Base-by-base conservation (phyloP, 805 yeast genomes). In the Pichia thaimueangensis region DNA sequence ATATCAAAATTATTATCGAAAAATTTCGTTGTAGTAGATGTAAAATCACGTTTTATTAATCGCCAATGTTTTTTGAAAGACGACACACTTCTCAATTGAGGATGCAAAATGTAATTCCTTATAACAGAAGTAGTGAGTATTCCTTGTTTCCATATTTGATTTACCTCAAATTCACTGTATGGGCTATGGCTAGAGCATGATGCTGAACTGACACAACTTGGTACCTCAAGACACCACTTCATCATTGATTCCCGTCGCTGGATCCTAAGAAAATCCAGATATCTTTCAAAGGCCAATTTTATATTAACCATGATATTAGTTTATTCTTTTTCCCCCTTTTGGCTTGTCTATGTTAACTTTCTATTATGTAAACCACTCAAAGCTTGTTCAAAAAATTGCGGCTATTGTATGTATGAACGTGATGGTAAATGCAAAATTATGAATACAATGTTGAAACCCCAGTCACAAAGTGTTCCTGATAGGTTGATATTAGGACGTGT, bases 241-340 rank as follows among this genome's bases (percentile, higher is more conserved):
- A 58, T 46, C 50, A 58, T 57, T 30, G 48, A 41, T 23, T 57
- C 60, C 41, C 61, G 49, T 43, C 55, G 53, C 32, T 50, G 53
- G 7, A 55, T 24, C 5, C 49, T 20, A 29, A 48, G 54, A 21
- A 53, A 35, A 46, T 58, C 61, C 42, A 50, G 19, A 42, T 54
- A 57, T 29, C 63, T 51, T 29, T 50, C 51, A 32, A 56, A 52
- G 9, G 58, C 59, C 27, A 52, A 30, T 41, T 45, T 51, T 20
- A 56, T 35, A 44, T 49, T 53, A 38, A 52, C 51, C 63, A 58
- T 57, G 32, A 17, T 31, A 15, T 15, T 31, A 19, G 11, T n/a
- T n/a, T n/a, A n/a, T n/a, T n/a, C n/a, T n/a, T n/a, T n/a, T n/a
- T n/a, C n/a, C n/a, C n/a, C n/a, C n/a, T n/a, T n/a, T n/a, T n/a